Evolutionary conservation across 2,329 filamentous ascomycete species (phyloP).

Genomic region (Alternaria alternata): DNA sequence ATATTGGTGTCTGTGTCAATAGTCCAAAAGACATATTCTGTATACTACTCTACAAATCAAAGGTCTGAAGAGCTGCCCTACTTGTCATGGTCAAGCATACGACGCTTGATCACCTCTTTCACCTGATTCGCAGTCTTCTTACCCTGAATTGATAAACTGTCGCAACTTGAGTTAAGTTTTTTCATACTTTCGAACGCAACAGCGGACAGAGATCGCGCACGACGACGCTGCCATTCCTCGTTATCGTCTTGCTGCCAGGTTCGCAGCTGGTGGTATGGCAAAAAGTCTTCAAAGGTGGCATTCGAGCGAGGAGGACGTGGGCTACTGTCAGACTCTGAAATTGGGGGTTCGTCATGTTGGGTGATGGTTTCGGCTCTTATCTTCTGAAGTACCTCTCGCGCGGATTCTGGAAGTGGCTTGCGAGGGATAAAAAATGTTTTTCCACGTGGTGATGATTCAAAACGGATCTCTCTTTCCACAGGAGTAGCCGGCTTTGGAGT

Average conservation of each 20-base stretch:
- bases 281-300: constrained; percentile 5
- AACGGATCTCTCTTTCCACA: neutral
- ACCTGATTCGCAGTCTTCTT: neutral
- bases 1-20: neutral
- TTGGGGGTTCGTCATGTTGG: neutral
- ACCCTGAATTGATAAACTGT: neutral
- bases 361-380: neutral
- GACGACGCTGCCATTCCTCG: neutral
- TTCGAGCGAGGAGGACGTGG: neutral
- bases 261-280: neutral
- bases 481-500: neutral
- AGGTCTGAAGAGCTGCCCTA: neutral
- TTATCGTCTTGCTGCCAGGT: constrained; percentile 10
- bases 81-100: neutral
- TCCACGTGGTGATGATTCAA: neutral
- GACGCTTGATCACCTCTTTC: neutral
- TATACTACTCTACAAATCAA: too few species aligned
- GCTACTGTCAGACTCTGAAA: neutral
- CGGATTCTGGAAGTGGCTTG: constrained; percentile 2
- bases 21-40: neutral
- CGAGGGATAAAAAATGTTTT: neutral
- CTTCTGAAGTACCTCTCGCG: neutral
- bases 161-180: neutral
- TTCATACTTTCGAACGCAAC: neutral
- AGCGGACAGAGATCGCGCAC: neutral